Conservation (phyloP, 1,284 basidiomycete genomes). For the Puccinia horiana region DNA sequence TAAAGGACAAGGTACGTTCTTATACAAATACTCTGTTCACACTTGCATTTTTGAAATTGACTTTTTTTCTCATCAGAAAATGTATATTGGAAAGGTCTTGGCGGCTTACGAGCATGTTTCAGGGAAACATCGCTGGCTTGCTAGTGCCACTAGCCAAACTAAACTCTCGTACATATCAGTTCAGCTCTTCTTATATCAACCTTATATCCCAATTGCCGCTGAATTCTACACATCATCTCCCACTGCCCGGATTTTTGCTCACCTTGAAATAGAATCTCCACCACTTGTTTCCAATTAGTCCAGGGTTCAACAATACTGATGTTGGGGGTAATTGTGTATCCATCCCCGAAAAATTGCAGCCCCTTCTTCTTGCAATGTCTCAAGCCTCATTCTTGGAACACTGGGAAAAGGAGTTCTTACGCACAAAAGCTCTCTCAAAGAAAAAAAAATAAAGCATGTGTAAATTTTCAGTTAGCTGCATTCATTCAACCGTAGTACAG, state of each 20-base stretch:
- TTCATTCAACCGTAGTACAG: no score
- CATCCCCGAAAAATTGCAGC: no score
- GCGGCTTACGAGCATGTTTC: constrained; percentile 17
- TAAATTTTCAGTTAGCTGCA: no score
- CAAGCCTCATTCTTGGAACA: no score
- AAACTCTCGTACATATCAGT: background rate
- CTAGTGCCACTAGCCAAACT: background rate
- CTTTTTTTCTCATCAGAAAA: background rate
- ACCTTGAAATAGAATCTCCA: constrained; percentile 16
- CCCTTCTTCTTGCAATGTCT: no score
- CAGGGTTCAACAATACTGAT: no score
- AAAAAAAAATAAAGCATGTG: no score
- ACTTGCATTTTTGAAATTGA: background rate
- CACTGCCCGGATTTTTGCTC: background rate
- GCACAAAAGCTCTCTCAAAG: no score
- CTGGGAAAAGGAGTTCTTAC: no score
- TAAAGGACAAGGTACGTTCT: background rate
- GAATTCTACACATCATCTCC: background rate
- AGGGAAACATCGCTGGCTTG: background rate
- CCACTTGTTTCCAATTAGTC: no score
- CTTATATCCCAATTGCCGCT: background rate
- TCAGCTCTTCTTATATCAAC: no score
- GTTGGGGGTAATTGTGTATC: no score
- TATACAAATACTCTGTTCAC: background rate
- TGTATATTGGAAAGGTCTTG: background rate